phyloP scores from a whole-genome alignment of 2,329 filamentous ascomycete genomes.

The Triangularia verruculosa region DNA sequence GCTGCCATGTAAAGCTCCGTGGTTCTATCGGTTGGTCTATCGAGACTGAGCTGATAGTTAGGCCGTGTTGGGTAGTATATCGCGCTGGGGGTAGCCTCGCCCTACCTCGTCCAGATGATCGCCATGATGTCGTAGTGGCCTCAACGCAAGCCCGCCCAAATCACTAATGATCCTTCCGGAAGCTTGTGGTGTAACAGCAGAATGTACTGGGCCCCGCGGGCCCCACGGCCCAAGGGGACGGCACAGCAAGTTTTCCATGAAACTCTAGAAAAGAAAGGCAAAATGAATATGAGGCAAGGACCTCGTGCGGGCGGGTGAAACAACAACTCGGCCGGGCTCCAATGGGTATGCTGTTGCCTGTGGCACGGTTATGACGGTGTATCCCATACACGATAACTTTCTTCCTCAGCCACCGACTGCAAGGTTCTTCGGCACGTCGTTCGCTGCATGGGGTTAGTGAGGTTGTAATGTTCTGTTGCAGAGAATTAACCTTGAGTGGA shows the following conservation, averaged over 20 bases:
- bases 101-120: neutral
- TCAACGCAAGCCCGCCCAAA: constrained; percentile 2
- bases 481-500: neutral
- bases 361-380: neutral
- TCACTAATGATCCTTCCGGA: constrained; percentile 10
- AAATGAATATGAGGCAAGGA: neutral
- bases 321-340: neutral
- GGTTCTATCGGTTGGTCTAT: neutral
- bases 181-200: neutral
- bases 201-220: neutral
- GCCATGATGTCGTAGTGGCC: neutral
- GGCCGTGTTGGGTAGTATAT: neutral
- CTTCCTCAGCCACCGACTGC: constrained; percentile 6
- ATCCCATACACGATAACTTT: neutral
- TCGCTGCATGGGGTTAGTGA: constrained; percentile 1
- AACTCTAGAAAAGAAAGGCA: neutral
- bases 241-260: constrained; percentile 2
- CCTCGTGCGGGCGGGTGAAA: neutral
- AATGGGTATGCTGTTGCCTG: neutral
- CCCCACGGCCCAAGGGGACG: neutral
- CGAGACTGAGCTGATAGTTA: neutral
- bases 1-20: neutral
- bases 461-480: neutral
- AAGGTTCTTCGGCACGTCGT: constrained; percentile 8
- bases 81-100: neutral